phyloP scores from a whole-genome alignment of 78 protist genomes.

The Protostelium mycophagum region DNA sequence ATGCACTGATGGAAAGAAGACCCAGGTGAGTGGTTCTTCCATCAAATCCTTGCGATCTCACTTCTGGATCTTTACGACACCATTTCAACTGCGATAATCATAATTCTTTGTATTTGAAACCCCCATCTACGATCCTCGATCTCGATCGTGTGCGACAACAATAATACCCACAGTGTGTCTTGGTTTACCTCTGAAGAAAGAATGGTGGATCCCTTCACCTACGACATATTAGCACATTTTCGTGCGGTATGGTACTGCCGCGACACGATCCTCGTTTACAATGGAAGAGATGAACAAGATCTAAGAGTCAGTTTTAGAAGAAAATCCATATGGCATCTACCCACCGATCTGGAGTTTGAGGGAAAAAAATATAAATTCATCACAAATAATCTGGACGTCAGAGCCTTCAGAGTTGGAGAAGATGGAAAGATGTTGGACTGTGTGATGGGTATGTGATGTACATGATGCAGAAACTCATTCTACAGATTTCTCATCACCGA shows the following conservation, averaged over 20 bases:
- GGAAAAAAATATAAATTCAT: not conserved
- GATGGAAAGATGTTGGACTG: not conserved
- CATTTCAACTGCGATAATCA: not conserved
- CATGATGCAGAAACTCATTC: not conserved
- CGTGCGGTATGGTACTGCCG: not conserved
- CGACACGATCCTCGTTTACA: not conserved
- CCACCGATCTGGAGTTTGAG: not conserved
- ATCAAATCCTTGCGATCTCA: not conserved
- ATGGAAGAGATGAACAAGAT: not conserved
- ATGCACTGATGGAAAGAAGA: not conserved
- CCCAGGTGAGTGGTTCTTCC: not conserved
- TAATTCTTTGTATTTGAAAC: not conserved
- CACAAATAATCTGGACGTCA: not conserved
- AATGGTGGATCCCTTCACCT: not conserved
- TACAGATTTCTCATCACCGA: not conserved
- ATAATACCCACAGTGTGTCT: no score
- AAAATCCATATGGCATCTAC: not conserved
- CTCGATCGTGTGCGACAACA: not conserved
- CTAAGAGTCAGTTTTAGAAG: not conserved
- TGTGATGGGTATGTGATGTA: not conserved
- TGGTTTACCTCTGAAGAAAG: not conserved
- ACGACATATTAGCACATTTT: not conserved
- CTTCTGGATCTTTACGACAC: not conserved
- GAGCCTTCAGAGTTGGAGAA: not conserved
- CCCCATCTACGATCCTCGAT: not conserved